Conservation (phyloP, 169 alveolate species). For the Eimeria maxima region DNA sequence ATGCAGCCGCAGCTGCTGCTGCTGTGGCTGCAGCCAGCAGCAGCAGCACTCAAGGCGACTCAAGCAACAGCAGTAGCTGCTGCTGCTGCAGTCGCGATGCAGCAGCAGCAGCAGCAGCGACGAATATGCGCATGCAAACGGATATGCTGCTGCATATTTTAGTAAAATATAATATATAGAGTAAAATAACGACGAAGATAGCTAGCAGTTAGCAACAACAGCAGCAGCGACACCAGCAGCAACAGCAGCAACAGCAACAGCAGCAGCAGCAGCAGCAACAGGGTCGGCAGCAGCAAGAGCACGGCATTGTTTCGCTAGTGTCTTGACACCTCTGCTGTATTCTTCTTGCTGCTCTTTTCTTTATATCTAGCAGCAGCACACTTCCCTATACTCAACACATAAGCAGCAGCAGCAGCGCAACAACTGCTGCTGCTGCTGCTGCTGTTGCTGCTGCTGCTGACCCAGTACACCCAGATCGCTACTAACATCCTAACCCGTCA, state of each 20-base stretch:
- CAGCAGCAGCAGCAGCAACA: too few species aligned
- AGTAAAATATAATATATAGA: not conserved
- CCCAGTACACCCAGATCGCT: too few species aligned
- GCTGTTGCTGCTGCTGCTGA: too few species aligned
- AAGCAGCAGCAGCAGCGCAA: too few species aligned
- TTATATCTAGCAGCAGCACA: slow-evolving; percentile 52
- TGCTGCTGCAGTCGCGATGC: not conserved
- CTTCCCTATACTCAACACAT: not conserved
- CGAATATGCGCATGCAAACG: not conserved
- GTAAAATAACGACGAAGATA: not conserved
- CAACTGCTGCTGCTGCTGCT: too few species aligned
- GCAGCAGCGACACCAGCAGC: slow-evolving; percentile 32
- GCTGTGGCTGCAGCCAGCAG: slow-evolving; percentile 45
- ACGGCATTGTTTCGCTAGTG: not conserved
- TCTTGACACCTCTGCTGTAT: not conserved
- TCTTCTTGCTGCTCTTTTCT: slow-evolving; percentile 40
- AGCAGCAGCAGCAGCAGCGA: not conserved
- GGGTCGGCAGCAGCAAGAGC: not conserved
- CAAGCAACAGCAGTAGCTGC: not conserved
- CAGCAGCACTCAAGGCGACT: slow-evolving; percentile 1
- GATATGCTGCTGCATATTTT: not conserved
- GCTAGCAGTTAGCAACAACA: not conserved
- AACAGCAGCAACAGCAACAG: too few species aligned
- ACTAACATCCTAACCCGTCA: too few species aligned
- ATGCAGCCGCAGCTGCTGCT: not conserved